Evolutionary conservation across 106 monocot species (phyloP).

Genomic region (Dioscorea dumetorum): DNA sequence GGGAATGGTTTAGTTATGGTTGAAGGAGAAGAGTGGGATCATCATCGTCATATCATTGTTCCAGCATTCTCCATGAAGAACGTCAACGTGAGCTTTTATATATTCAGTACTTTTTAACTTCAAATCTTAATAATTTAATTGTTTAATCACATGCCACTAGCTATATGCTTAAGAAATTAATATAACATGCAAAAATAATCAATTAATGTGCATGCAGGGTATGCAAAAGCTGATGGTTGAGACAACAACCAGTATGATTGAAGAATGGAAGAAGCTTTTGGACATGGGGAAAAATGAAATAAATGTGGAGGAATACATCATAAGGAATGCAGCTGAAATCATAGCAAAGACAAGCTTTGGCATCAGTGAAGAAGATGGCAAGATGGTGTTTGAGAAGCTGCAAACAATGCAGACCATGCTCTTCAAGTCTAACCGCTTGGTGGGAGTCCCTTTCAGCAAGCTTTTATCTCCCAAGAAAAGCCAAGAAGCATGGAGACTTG

Average conservation of each 20-base stretch:
- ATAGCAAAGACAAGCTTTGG: constrained; percentile 68
- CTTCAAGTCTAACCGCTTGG: constrained; percentile 47
- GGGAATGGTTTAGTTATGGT: constrained; percentile 60
- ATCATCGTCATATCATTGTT: constrained; percentile 48
- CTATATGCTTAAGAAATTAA: neutral
- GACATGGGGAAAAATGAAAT: constrained; percentile 23
- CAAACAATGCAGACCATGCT: constrained; percentile 38
- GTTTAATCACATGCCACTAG: neutral
- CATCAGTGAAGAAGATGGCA: constrained; percentile 29
- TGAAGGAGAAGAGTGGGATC: constrained; percentile 59
- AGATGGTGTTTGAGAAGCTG: constrained; percentile 49
- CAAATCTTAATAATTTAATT: too few species aligned
- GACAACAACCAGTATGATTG: constrained; percentile 50
- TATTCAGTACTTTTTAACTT: neutral
- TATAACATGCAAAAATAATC: neutral
- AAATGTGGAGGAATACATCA: constrained; percentile 45
- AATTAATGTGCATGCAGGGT: constrained; percentile 21
- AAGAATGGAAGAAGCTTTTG: constrained; percentile 26
- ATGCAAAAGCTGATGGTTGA: constrained; percentile 61
- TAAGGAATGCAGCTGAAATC: constrained; percentile 62
- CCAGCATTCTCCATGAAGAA: constrained; percentile 62
- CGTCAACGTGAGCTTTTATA: constrained; percentile 39
- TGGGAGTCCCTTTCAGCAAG: constrained; percentile 64
- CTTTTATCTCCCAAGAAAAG: constrained; percentile 20
- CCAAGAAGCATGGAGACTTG: constrained; percentile 36